Evolutionary conservation across 441 rosid species (phyloP).

Genomic region (Viola pubescens): DNA sequence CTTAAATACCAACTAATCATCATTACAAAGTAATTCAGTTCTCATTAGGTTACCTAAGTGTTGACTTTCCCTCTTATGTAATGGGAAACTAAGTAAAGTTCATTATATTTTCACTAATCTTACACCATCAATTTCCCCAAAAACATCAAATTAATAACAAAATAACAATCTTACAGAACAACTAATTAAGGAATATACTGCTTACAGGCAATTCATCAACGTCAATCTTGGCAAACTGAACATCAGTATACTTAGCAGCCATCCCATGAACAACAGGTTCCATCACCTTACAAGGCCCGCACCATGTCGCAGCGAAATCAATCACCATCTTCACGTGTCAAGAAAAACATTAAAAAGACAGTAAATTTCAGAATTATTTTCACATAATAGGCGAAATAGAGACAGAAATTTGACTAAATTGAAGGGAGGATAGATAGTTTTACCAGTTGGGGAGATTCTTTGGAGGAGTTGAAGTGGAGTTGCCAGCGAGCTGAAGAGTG

Average conservation of each 20-base stretch:
- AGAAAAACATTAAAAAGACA: neutral
- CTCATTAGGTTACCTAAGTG: neutral
- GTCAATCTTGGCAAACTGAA: conserved; percentile 67
- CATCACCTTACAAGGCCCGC: conserved; percentile 71
- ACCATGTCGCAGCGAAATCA: conserved; percentile 83
- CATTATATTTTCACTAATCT: too few relatives aligned
- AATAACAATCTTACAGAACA: neutral
- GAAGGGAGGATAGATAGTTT: neutral
- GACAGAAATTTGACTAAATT: neutral
- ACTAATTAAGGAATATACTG: neutral
- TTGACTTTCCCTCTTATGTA: too few relatives aligned
- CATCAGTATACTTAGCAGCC: conserved; percentile 45
- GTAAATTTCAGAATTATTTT: neutral
- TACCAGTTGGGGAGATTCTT: conserved; percentile 60
- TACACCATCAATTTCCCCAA: too few relatives aligned
- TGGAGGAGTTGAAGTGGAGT: conserved; percentile 57
- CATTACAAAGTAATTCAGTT: too few relatives aligned
- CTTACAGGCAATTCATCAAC: conserved; percentile 72
- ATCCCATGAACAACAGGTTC: conserved; percentile 48
- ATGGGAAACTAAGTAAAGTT: too few relatives aligned
- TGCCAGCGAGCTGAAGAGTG: conserved; percentile 67
- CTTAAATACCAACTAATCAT: too few relatives aligned
- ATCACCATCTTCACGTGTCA: conserved; percentile 47
- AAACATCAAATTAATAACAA: too few relatives aligned
- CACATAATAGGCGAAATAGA: neutral